These are phyloP conservation scores for Amphibolis antarctica DNA, from an alignment of 106 monocot genomes.

Conservation along the genomic window DNA sequence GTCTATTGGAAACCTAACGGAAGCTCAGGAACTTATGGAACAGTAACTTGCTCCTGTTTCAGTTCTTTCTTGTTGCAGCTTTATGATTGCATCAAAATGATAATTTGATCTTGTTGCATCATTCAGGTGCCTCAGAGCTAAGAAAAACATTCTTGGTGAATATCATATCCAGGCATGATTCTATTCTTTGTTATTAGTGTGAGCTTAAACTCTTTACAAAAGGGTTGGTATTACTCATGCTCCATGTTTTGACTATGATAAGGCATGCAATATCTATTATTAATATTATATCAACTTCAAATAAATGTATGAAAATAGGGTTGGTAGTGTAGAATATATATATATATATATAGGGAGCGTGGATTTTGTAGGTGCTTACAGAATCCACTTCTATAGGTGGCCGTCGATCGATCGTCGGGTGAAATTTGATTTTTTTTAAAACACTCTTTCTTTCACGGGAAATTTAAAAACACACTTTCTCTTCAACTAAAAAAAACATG, in stretches of 20 bases:
- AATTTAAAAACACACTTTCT: too few relatives aligned
- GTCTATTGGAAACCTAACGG: constrained; percentile 49
- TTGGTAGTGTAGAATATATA: too few relatives aligned
- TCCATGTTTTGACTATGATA: not conserved
- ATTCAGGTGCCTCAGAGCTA: constrained; percentile 55
- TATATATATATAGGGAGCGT: too few relatives aligned
- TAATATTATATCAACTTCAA: not conserved
- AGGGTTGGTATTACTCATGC: too few relatives aligned
- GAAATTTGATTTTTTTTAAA: too few relatives aligned
- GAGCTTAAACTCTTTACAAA: not conserved
- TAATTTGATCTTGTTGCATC: constrained; percentile 11
- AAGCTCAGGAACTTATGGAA: constrained; percentile 69
- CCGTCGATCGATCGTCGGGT: too few relatives aligned
- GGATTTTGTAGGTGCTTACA: too few relatives aligned
- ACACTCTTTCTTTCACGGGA: too few relatives aligned
- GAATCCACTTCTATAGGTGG: too few relatives aligned
- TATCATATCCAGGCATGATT: constrained; percentile 63
- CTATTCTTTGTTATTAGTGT: not conserved
- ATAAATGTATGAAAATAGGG: too few relatives aligned
- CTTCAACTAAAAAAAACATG: too few relatives aligned
- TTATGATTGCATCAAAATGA: not conserved
- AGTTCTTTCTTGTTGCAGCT: not conserved
- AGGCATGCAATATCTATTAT: not conserved
- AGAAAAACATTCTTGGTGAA: constrained; percentile 47
- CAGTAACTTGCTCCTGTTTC: constrained; percentile 20